Percentiles rank a stretch among this genome's conserved stretches.
Evolutionary conservation across 768 basidiomycete genomes (phyloP).

Genomic region (Mycena amicta): DNA sequence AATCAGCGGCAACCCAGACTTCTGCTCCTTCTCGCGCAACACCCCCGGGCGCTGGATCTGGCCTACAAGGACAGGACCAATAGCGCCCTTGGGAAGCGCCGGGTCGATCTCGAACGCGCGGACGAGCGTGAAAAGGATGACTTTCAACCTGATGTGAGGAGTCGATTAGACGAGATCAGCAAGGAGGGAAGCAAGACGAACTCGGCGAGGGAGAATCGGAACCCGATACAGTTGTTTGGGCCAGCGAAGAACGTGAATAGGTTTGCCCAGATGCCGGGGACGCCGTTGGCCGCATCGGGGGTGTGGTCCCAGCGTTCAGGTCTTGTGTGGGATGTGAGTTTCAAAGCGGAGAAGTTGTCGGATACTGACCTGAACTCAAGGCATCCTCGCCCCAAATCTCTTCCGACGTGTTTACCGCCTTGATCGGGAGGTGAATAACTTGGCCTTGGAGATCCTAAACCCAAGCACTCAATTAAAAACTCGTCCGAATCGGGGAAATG

Average conservation of each 20-base stretch:
- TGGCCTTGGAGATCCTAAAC: background rate
- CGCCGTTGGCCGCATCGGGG: slow-evolving; percentile 28
- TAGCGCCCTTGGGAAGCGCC: background rate
- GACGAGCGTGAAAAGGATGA: background rate
- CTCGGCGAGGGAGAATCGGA: background rate
- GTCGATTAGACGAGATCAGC: background rate
- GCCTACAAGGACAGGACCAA: background rate
- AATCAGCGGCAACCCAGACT: background rate
- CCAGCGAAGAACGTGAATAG: slow-evolving; percentile 45
- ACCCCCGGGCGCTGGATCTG: background rate
- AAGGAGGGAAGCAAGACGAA: background rate
- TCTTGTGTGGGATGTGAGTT: slow-evolving; percentile 21
- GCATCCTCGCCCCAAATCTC: background rate
- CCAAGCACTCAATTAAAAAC: background rate
- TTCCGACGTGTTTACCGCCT: background rate
- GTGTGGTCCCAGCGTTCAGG: slow-evolving; percentile 49
- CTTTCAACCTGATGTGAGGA: background rate
- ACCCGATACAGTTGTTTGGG: background rate
- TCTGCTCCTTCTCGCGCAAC: background rate
- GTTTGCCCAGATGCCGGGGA: slow-evolving; percentile 45
- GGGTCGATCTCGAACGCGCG: background rate
- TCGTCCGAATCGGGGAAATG: background rate
- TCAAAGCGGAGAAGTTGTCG: background rate
- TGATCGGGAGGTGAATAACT: background rate
- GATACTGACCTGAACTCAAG: background rate